phyloP scores from a whole-genome alignment of 495 filamentous ascomycete species.

The Chaetomidium leptoderma region DNA sequence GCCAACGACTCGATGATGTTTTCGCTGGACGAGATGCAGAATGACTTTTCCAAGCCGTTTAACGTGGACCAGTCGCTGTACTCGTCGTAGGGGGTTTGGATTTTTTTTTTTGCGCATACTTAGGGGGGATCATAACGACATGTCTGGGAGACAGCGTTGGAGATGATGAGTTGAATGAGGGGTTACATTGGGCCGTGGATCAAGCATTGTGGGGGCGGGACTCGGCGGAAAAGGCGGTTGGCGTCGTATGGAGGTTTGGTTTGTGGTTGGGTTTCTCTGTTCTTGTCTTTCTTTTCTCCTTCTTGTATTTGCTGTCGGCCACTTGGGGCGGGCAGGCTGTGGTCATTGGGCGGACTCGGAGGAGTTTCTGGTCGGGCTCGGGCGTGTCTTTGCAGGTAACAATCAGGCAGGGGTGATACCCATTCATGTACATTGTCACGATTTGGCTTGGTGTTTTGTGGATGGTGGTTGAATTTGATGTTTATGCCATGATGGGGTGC shows the following conservation, averaged over 20 bases:
- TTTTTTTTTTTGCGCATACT: no score
- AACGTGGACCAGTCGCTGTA: conserved; percentile 41
- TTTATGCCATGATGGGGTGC: not conserved
- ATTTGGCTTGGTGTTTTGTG: not conserved
- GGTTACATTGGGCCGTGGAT: no score
- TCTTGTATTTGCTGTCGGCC: not conserved
- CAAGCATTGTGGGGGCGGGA: no score
- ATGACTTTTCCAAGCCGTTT: conserved; percentile 42
- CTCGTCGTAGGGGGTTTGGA: conserved; percentile 28
- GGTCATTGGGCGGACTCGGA: not conserved
- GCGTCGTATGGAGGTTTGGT: not conserved
- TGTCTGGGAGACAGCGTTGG: not conserved
- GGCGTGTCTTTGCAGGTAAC: not conserved
- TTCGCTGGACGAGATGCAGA: conserved; percentile 40
- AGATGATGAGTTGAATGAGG: not conserved
- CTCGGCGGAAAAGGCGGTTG: not conserved
- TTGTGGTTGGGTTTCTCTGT: not conserved
- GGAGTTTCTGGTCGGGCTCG: conserved; percentile 2
- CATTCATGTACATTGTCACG: conserved; percentile 3
- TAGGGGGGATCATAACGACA: no score
- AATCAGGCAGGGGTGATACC: conserved; percentile 19
- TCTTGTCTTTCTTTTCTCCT: not conserved
- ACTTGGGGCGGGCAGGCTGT: not conserved
- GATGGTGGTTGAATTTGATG: not conserved
- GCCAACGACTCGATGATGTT: conserved; percentile 20